These are phyloP conservation scores for Backusella westeae DNA, from an alignment of 192 early-diverging fungal genomes.

Conservation along the genomic window DNA sequence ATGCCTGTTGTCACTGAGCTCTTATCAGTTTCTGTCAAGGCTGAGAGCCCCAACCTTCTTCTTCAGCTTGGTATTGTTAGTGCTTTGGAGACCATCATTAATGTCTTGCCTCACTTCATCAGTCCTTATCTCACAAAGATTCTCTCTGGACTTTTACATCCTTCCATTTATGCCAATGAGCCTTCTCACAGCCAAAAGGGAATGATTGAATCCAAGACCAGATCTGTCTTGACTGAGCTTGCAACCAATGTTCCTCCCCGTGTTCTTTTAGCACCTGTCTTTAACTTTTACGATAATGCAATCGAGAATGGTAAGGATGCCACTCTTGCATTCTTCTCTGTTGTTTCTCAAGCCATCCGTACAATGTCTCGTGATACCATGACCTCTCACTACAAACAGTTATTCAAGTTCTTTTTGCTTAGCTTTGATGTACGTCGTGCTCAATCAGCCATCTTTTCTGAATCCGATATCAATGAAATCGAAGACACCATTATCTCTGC, in stretches of 20 bases:
- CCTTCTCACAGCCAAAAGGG: slow-evolving; percentile 37
- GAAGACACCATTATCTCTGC: slow-evolving; percentile 72
- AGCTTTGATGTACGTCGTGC: slow-evolving; percentile 57
- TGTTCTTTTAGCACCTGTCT: slow-evolving; percentile 60
- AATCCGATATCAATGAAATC: slow-evolving; percentile 43
- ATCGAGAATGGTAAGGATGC: slow-evolving; percentile 54
- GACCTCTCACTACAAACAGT: slow-evolving; percentile 67
- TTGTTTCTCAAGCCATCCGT: slow-evolving; percentile 64
- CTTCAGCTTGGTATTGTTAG: slow-evolving; percentile 55
- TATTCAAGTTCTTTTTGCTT: slow-evolving; percentile 86
- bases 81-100: slow-evolving; percentile 56
- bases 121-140: slow-evolving; percentile 68
- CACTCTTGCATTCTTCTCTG: slow-evolving; percentile 60
- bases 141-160: slow-evolving; percentile 53
- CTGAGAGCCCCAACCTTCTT: slow-evolving; percentile 42
- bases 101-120: slow-evolving; percentile 71
- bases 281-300: slow-evolving; percentile 45
- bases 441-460: slow-evolving; percentile 33
- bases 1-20: slow-evolving; percentile 74
- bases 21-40: slow-evolving; percentile 41
- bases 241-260: slow-evolving; percentile 60
- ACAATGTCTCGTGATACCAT: slow-evolving; percentile 65
- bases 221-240: slow-evolving; percentile 47
- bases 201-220: slow-evolving; percentile 39
- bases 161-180: slow-evolving; percentile 39